These are phyloP conservation scores for Canariomyces notabilis DNA, from an alignment of 2,329 filamentous ascomycete species.

Conservation along the genomic window DNA sequence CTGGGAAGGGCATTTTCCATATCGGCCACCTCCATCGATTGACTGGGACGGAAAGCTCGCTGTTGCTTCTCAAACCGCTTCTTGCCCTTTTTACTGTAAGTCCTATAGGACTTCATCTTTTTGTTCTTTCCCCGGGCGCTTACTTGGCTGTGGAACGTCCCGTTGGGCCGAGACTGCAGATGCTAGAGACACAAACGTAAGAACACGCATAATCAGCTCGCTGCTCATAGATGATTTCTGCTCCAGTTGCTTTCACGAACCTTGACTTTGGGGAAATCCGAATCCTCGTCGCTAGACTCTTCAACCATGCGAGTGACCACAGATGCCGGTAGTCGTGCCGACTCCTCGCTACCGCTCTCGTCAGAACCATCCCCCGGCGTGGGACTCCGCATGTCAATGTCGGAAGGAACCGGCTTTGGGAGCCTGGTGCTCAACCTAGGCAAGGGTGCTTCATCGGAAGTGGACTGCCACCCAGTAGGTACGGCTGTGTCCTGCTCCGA, in stretches of 20 bases:
- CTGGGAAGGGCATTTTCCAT: conserved; percentile 36
- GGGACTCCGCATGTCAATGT: conserved; percentile 45
- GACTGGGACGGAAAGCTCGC: conserved; percentile 27
- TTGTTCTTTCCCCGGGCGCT: conserved; percentile 37
- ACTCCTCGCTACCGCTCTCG: conserved; percentile 50
- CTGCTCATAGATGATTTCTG: neutral
- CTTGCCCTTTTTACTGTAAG: conserved; percentile 45
- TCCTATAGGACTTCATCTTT: conserved; percentile 43
- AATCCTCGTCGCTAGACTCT: conserved; percentile 55
- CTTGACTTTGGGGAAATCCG: conserved; percentile 30
- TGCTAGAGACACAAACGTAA: conserved; percentile 14
- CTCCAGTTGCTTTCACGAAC: conserved; percentile 27
- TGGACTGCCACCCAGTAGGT: conserved; percentile 63
- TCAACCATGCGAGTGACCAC: conserved; percentile 51
- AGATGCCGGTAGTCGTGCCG: conserved; percentile 29
- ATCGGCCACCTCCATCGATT: conserved; percentile 32
- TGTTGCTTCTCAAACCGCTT: conserved; percentile 44
- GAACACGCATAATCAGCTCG: conserved; percentile 6
- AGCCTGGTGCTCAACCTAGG: conserved; percentile 47
- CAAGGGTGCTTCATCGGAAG: conserved; percentile 55
- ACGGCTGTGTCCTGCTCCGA: conserved; percentile 52
- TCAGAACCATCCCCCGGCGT: conserved; percentile 46
- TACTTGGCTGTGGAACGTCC: conserved; percentile 17
- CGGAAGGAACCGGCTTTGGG: conserved; percentile 40
- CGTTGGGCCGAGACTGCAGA: conserved; percentile 12